Evolutionary conservation across 495 filamentous ascomycete species (phyloP).

Genomic region (Penicillium bovifimosum): DNA sequence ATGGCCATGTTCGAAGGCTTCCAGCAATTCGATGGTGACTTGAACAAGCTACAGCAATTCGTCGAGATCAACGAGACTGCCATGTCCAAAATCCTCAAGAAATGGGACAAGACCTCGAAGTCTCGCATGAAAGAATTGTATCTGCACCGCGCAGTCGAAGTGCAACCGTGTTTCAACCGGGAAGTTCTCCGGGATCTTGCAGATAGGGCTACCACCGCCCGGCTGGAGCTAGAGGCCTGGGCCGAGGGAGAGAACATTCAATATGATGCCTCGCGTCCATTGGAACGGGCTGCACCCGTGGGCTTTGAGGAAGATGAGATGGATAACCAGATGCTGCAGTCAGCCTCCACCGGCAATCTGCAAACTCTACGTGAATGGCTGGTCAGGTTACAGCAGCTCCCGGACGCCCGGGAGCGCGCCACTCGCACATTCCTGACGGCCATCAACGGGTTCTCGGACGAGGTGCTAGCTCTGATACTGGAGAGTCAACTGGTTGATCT

Average conservation of each 20-base stretch:
- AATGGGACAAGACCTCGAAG: constrained; percentile 99
- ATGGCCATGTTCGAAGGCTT: constrained; percentile 93
- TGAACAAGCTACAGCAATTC: constrained; percentile 98
- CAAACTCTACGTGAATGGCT: constrained; percentile 59
- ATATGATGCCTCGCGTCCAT: constrained; percentile 58
- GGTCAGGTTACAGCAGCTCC: constrained; percentile 45
- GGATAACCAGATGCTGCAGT: constrained; percentile 82
- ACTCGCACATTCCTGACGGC: constrained; percentile 85
- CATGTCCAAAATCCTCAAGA: constrained; percentile 97
- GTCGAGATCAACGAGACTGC: constrained; percentile 96
- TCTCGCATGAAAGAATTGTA: constrained; percentile 97
- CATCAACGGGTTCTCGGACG: constrained; percentile 77
- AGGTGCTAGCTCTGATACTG: constrained; percentile 67
- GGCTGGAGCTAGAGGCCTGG: constrained; percentile 92
- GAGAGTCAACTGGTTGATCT: constrained; percentile 79
- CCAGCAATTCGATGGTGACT: constrained; percentile 89
- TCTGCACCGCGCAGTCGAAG: constrained; percentile 90
- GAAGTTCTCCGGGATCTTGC: constrained; percentile 94
- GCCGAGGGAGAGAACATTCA: constrained; percentile 88
- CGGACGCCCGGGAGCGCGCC: constrained; percentile 62
- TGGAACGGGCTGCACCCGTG: constrained; percentile 58
- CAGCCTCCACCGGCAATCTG: constrained; percentile 69
- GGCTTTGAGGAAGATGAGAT: constrained; percentile 79
- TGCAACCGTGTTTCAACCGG: constrained; percentile 96
- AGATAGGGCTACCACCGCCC: constrained; percentile 88